Percentiles rank a stretch among this genome's conserved stretches.
Conservation (phyloP, 352 stramenopile species). For the Pythium diclinum region DNA sequence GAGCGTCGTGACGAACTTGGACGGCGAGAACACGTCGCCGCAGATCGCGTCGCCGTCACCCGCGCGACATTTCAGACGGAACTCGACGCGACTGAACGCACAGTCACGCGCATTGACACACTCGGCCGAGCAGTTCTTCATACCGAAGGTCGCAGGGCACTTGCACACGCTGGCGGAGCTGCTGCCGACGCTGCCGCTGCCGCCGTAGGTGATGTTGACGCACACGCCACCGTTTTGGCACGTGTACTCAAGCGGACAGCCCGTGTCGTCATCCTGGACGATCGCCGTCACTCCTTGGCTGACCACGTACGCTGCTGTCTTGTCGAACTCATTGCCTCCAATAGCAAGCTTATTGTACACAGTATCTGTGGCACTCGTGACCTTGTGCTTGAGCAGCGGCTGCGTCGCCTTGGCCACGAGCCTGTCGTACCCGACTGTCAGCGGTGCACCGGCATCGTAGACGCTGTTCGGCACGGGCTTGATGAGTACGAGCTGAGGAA, state of each 20-base stretch:
- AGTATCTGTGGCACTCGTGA: conserved; percentile 35
- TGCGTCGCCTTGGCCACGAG: conserved; percentile 54
- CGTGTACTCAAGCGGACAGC: conserved; percentile 53
- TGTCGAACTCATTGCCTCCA: conserved; percentile 46
- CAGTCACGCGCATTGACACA: conserved; percentile 47
- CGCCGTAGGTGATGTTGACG: conserved; percentile 28
- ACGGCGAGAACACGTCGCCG: conserved; percentile 35
- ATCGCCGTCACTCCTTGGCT: conserved; percentile 45
- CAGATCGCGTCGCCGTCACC: conserved; percentile 31
- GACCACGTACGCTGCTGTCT: conserved; percentile 27
- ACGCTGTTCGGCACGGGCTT: conserved; percentile 41
- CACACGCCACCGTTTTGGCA: conserved; percentile 51
- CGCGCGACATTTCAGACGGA: conserved; percentile 38
- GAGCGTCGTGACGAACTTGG: conserved; percentile 40
- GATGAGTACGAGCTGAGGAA: conserved; percentile 46
- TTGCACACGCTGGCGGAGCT: conserved; percentile 30
- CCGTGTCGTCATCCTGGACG: conserved; percentile 65
- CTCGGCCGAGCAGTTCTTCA: conserved; percentile 47
- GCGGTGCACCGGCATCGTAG: conserved; percentile 49
- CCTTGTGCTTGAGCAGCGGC: conserved; percentile 38
- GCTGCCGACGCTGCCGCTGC: neutral
- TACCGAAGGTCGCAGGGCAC: conserved; percentile 50
- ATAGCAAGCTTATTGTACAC: conserved; percentile 46
- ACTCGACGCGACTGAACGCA: conserved; percentile 43
- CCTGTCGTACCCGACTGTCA: conserved; percentile 48